Conservation (phyloP, 305 asterid species). For the Fraxinus latifolia region DNA sequence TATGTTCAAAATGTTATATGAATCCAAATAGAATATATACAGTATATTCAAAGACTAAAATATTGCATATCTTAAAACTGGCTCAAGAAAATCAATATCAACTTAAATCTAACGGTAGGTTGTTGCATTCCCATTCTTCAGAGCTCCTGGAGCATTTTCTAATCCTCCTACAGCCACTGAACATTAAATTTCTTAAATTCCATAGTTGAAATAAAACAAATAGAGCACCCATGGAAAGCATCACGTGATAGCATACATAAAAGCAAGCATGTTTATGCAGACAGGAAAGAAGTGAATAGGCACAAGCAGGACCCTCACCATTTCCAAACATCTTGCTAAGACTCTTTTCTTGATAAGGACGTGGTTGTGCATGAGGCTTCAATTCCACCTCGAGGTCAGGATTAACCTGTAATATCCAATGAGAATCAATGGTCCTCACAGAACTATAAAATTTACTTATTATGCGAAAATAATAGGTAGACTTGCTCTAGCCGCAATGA, state of each 20-base stretch:
- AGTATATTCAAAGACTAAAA: background rate
- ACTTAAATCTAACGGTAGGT: background rate
- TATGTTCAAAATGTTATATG: background rate
- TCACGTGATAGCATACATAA: background rate
- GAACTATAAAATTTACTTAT: background rate
- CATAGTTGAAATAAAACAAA: background rate
- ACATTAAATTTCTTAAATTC: background rate
- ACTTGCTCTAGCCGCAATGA: constrained; percentile 20
- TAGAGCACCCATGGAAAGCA: background rate
- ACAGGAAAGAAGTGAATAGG: constrained; percentile 2
- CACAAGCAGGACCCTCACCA: constrained; percentile 41
- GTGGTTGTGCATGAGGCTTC: constrained; percentile 95
- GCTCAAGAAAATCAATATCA: background rate
- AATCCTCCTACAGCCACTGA: background rate
- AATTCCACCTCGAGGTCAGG: constrained; percentile 94
- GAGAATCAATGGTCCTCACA: constrained; percentile 19
- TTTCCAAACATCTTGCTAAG: constrained; percentile 99
- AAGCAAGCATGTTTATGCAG: background rate
- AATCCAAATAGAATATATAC: background rate
- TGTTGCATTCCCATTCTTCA: background rate
- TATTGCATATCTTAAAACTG: background rate
- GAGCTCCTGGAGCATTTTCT: background rate
- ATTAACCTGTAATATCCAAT: constrained; percentile 58
- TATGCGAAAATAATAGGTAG: background rate
- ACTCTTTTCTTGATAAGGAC: constrained; percentile 99